Base-by-base conservation (phyloP, 495 filamentous ascomycete genomes). In the Pseudoneurospora amorphoporcata region DNA sequence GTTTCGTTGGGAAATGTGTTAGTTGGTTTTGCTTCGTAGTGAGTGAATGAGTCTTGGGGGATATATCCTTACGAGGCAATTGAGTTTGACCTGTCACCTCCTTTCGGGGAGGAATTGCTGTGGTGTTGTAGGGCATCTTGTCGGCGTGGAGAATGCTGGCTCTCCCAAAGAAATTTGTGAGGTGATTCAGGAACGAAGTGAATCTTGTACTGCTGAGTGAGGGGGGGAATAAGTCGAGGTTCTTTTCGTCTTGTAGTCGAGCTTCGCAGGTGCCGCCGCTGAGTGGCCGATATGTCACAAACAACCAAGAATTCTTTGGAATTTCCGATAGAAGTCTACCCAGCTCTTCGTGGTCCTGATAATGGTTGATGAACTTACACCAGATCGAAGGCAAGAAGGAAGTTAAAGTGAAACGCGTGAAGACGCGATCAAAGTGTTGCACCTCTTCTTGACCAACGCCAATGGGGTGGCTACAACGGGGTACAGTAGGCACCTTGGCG, bases 121-220 rank as follows among this genome's bases (percentile, higher is more conserved):
- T 88, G 74, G 91, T 94, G 82, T 97, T 98, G 85, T 97, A 94
- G 35, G 94, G 89, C 94, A 97, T 97, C 29, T 74, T 77, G 69
- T 58, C 6, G 23, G 12, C 7, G 14, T 8, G 2, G 14, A 8
- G 12, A 61, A 16, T 6, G 53, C 10, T 23, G 5, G 23, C 4
- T 61, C 53, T 8, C 12, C 23, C 2, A 2, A 17, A 23, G 23
- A 5, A 5, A 29, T 61, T 4, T 16, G 53, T 7, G 4, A 35
- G 6, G 14, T 61, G 23, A 61, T 61, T 32, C 29, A 16, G 12
- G 16, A 8, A 35, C 8, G 23, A 32, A 35, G 23, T 61, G 23
- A 61, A 8, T 16, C 2, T 17, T 61, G 7, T 29, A 61, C 29
- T 5, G 53, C 12, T 17, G 12, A 61, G 53, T 17, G 29, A 61